Base-by-base conservation (phyloP, 345 rosid species). In the Rubroshorea leprosula region DNA sequence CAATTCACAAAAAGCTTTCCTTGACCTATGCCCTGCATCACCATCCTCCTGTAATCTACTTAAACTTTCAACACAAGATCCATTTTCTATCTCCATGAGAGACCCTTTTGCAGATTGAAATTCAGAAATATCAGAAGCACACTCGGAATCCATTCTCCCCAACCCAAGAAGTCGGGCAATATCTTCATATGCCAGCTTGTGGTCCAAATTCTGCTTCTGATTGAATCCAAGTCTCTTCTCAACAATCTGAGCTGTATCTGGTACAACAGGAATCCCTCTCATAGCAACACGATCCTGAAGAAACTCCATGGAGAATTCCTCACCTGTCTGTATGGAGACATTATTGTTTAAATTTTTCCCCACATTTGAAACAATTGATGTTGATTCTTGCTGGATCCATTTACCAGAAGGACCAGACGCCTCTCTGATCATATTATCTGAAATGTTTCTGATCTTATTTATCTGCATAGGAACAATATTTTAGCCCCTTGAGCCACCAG, bases 261-360 rank as follows among this genome's bases (percentile, higher is more conserved):
- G 60, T 50, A 65, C 16, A 21, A 54, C 51, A 22, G 69, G 64
- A 57, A 64, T 51, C 49, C 76, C 66, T 48, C 74, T 66, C 17
- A 72, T 13, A 10, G 62, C 63, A 48, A 55, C 62, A 51, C 69
- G 67, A 49, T 81, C 90, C 65, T 72, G 78, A 15, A 77, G 82
- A 75, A 84, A 84, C 68, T 84, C 78, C 78, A 76, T 41, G 15
- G 89, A 70, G 49, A 83, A 83, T 75, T 78, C 82, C 67, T 84
- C 90, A 0, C 90, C 85, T 12, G 80, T 81, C 70, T 72, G 85
- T 60, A 79, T 64, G 26, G 85, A 79, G 22, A 80, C 70, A 51
- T 79, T 72, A 21, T 76, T 79, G 50, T 68, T 69, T 61, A 55
- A 68, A 23, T 65, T 61, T 23, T 59, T 68, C 58, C 73, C 76